phyloP scores from a whole-genome alignment of 768 basidiomycete genomes.

The Boletus fagicola region DNA sequence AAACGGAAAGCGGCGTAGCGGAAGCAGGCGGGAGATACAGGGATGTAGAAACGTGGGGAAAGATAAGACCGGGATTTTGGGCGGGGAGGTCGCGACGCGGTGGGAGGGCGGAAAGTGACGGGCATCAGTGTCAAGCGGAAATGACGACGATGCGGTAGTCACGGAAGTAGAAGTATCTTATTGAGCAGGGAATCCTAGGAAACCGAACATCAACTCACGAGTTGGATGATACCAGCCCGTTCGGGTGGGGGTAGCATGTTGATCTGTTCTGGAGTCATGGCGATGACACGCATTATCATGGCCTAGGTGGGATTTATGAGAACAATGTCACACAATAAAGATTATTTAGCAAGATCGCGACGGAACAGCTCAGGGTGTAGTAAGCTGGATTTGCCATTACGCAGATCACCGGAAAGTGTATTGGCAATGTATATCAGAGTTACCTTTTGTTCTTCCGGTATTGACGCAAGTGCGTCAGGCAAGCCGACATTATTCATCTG shows the following conservation, averaged over 20 bases:
- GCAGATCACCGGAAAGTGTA: conserved; percentile 6
- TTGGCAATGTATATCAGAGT: conserved; percentile 11
- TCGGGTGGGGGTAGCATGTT: conserved; percentile 70
- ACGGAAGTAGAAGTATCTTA: conserved; percentile 5
- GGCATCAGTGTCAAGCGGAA: conserved; percentile 29
- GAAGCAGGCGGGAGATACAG: conserved; percentile 13
- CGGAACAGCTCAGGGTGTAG: not conserved
- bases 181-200: conserved; percentile 11
- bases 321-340: conserved; percentile 2
- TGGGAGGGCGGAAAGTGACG: conserved; percentile 16
- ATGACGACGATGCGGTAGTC: conserved; percentile 11
- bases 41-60: conserved; percentile 13
- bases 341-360: not conserved
- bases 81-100: conserved; percentile 7
- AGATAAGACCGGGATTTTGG: conserved; percentile 7
- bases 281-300: conserved; percentile 74
- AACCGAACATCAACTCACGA: conserved; percentile 52
- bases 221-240: conserved; percentile 73
- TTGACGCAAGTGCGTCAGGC: conserved; percentile 54
- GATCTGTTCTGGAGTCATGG: conserved; percentile 85
- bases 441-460: conserved; percentile 73
- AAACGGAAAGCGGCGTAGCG: conserved; percentile 10
- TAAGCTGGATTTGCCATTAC: not conserved
- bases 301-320: conserved; percentile 40
- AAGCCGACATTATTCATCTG: conserved; percentile 29